A percentile compares a stretch with the other conserved stretches of the same genome.
phyloP scores from a whole-genome alignment of 352 stramenopile species.

The Phytophthora lateralis region DNA sequence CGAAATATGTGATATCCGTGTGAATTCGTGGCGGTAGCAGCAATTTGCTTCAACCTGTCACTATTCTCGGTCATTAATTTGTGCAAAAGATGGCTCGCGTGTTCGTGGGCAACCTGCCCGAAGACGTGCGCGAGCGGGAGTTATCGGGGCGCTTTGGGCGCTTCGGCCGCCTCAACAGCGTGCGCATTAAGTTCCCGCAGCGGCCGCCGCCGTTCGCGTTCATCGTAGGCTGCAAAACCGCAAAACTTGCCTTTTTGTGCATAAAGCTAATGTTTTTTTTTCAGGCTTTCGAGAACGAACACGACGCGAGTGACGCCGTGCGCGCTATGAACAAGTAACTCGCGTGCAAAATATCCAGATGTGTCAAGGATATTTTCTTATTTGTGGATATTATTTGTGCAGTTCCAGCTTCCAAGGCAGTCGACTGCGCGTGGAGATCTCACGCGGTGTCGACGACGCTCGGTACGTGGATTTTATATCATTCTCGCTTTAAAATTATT shows the following conservation, averaged over 20 bases:
- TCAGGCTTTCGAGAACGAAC: conserved; percentile 65
- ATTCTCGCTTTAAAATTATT: neutral
- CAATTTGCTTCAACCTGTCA: conserved; percentile 9
- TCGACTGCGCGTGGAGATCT: conserved; percentile 64
- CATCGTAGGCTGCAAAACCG: conserved; percentile 30
- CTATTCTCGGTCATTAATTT: conserved; percentile 1
- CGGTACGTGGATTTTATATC: conserved; percentile 19
- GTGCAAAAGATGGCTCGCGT: conserved; percentile 40
- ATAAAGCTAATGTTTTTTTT: neutral
- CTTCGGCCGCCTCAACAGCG: conserved; percentile 49
- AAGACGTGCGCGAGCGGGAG: conserved; percentile 57
- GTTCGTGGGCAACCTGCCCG: conserved; percentile 70
- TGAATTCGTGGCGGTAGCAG: conserved; percentile 5
- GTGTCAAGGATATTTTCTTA: neutral
- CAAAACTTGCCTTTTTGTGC: neutral
- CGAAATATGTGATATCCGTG: neutral
- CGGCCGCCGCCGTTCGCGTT: conserved; percentile 58
- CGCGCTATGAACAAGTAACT: conserved; percentile 60
- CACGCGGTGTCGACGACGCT: conserved; percentile 29
- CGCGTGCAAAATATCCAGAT: neutral
- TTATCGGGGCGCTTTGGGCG: conserved; percentile 60
- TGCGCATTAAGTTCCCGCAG: conserved; percentile 62
- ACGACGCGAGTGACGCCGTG: conserved; percentile 61
- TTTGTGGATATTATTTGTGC: neutral
- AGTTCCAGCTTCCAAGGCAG: conserved; percentile 40